Percentiles rank a stretch among this genome's conserved stretches.
Conservation (phyloP, 768 basidiomycete species). For the Tephrocybe sp. region DNA sequence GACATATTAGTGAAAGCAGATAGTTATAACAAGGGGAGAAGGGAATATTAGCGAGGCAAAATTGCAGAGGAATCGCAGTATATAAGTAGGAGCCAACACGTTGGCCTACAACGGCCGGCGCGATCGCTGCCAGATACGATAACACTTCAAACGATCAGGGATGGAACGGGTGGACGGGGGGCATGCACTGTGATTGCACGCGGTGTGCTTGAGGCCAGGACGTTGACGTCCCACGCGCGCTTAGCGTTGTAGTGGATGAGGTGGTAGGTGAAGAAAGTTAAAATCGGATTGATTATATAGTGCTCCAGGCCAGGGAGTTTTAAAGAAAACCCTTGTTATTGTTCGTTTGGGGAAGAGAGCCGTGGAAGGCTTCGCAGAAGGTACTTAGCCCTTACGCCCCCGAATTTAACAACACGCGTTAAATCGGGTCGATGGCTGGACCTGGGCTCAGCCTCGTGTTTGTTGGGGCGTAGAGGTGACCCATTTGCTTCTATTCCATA, state of each 20-base stretch:
- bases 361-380: constrained; percentile 28
- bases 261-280: constrained; percentile 17
- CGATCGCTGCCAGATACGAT: constrained; percentile 31
- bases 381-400: constrained; percentile 24
- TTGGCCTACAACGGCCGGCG: constrained; percentile 17
- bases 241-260: constrained; percentile 19
- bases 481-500: constrained; percentile 18
- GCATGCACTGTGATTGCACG: constrained; percentile 47
- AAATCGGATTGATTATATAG: constrained; percentile 20
- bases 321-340: constrained; percentile 38
- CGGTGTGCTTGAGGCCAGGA: constrained; percentile 43
- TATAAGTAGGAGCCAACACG: constrained; percentile 41
- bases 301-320: constrained; percentile 20
- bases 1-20: constrained; percentile 65
- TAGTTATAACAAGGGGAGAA: constrained; percentile 53
- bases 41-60: constrained; percentile 53
- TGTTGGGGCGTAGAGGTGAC: constrained; percentile 20
- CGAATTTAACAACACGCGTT: constrained; percentile 28
- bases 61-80: constrained; percentile 41
- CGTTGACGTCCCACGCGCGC: constrained; percentile 26
- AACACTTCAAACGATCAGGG: constrained; percentile 39
- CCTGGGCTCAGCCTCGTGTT: constrained; percentile 33
- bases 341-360: constrained; percentile 28
- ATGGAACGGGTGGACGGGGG: constrained; percentile 34
- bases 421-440: constrained; percentile 34